These are phyloP conservation scores for Fulvia fulva DNA, from an alignment of 2,329 filamentous ascomycete species.

Conservation along the genomic window DNA sequence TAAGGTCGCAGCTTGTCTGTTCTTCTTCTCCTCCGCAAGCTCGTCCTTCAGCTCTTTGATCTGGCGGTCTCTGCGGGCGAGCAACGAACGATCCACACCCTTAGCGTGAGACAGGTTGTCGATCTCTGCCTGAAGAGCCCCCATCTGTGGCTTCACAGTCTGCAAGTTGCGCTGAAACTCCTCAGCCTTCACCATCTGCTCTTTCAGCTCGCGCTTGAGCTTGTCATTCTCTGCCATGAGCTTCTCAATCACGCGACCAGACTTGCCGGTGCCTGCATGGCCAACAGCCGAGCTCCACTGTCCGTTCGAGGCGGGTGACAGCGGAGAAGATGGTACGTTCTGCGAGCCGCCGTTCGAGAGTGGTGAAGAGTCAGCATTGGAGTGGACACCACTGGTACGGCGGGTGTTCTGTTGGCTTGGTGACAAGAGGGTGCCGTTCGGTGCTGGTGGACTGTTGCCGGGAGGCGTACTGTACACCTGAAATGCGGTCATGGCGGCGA, in stretches of 20 bases:
- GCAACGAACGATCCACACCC: constrained; percentile 65
- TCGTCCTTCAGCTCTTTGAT: constrained; percentile 64
- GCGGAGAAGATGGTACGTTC: constrained; percentile 10
- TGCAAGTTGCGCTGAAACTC: constrained; percentile 67
- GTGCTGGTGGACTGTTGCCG: constrained; percentile 5
- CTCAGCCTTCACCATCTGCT: constrained; percentile 51
- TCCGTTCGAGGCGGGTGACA: constrained; percentile 11
- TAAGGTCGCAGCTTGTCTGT: constrained; percentile 56
- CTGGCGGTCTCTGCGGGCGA: constrained; percentile 70
- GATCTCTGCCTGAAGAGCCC: constrained; percentile 63
- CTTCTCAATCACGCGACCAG: constrained; percentile 73
- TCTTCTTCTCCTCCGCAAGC: constrained; percentile 61
- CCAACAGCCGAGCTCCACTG: constrained; percentile 65
- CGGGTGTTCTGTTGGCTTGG: constrained; percentile 18
- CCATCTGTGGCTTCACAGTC: constrained; percentile 67
- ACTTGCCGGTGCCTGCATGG: constrained; percentile 65
- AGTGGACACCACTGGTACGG: constrained; percentile 8
- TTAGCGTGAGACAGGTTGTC: constrained; percentile 66
- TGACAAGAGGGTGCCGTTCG: constrained; percentile 13
- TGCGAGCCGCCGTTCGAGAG: constrained; percentile 12
- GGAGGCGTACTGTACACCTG: constrained; percentile 7
- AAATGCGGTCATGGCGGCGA: constrained; percentile 14
- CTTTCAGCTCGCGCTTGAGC: constrained; percentile 61
- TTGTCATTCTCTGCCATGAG: constrained; percentile 77
- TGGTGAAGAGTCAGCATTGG: constrained; percentile 7